Evolutionary conservation across 108 stramenopile species (phyloP), one percentile per base, ranked within the genome.

Genomic region (Cylindrotheca closterium): DNA sequence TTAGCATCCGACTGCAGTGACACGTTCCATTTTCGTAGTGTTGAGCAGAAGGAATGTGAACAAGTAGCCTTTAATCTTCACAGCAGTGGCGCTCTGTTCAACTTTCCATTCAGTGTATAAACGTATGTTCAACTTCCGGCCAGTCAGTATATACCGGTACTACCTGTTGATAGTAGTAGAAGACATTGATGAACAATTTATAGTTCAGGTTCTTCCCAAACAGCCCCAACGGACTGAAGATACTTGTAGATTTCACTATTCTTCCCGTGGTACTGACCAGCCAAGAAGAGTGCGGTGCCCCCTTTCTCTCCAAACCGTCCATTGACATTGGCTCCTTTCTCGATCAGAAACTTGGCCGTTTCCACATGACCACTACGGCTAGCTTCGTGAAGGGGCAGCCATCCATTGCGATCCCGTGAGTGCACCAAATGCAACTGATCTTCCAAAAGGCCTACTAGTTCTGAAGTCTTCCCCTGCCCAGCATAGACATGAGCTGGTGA

Each of bases 311-410:
- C 12, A 22, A 23, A 51, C 5, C 51, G 51, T 51, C n/a, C 51
- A 51, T 51, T n/a, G 5, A 51, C 22, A 8, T 57, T 23, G 18
- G 51, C 51, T n/a, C 51, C 51, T 19, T 23, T n/a, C n/a, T 51
- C 51, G 7, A 51, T n/a, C 18, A 51, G 51, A 42, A 70, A 64
- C 50, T 70, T 30, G 0, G 81, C 80, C 1, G 80, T 78, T 31
- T 83, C 82, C 24, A 69, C 52, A 51, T 83, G 79, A 8, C 82
- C 86, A 4, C 60, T 74, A 19, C 86, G 55, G 1, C 75, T 70
- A 19, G 65, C 86, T 51, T 87, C 86, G 49, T 87, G 86, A 12
- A 64, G 51, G 27, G 86, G 86, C 19, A n/a, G 7, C 51, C 51
- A 51, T 10, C 51, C 51, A 23, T 51, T 51, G 5, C n/a, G 8